phyloP scores from a whole-genome alignment of 2,329 filamentous ascomycete species.

The Arthrobotrys conoides region DNA sequence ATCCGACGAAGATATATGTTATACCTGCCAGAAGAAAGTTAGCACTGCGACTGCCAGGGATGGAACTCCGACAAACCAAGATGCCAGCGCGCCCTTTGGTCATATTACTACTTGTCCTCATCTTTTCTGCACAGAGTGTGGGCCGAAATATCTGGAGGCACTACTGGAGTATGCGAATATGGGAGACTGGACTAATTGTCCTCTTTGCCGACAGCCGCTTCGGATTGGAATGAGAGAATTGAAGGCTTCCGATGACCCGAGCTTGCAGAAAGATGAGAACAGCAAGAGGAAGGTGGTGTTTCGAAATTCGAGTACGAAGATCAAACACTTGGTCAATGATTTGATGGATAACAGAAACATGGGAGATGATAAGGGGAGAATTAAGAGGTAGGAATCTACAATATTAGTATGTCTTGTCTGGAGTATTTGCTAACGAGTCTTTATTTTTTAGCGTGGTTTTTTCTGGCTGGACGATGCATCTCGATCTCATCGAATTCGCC shows the following conservation, averaged over 20 bases:
- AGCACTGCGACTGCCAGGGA: constrained; percentile 74
- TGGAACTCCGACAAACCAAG: constrained; percentile 66
- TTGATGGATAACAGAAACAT: constrained; percentile 77
- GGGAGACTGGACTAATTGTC: constrained; percentile 70
- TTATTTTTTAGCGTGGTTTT: constrained; percentile 65
- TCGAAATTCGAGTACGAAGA: constrained; percentile 91
- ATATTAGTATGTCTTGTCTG: constrained; percentile 84
- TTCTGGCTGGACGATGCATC: constrained; percentile 64
- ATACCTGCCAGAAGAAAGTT: constrained; percentile 77
- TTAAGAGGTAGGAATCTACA: constrained; percentile 73
- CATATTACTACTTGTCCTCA: constrained; percentile 91
- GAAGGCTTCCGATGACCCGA: constrained; percentile 70
- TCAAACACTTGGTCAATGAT: constrained; percentile 82
- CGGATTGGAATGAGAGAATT: constrained; percentile 78
- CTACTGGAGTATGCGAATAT: constrained; percentile 60
- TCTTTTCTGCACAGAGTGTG: constrained; percentile 81
- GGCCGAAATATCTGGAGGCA: constrained; percentile 52
- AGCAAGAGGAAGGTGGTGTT: constrained; percentile 77
- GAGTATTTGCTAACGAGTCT: constrained; percentile 82
- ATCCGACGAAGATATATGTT: constrained; percentile 81
- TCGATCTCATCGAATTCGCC: constrained; percentile 61
- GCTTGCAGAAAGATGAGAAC: constrained; percentile 68
- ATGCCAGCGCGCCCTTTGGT: constrained; percentile 77
- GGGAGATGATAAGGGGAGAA: constrained; percentile 77
- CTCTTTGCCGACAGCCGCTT: constrained; percentile 77